A percentile compares a stretch with the other conserved stretches of the same genome.
phyloP scores from a whole-genome alignment of 352 stramenopile genomes.

The Pilasporangium apinafurcum region DNA sequence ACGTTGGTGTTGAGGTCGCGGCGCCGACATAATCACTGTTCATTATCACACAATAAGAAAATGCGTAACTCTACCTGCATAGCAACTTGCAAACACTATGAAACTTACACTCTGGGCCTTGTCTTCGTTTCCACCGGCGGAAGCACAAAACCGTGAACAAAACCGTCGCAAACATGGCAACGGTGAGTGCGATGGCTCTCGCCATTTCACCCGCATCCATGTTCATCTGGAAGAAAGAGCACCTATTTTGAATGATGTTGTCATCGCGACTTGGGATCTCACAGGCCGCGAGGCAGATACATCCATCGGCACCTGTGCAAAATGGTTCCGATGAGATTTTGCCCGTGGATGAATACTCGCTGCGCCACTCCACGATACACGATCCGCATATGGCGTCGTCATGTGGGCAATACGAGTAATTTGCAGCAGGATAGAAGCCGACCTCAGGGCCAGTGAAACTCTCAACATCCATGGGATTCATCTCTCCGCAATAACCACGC shows the following conservation, averaged over 20 bases:
- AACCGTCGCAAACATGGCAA: background rate
- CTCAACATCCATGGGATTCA: no score
- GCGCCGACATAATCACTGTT: no score
- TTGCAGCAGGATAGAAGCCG: constrained; percentile 8
- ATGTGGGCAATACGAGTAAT: constrained; percentile 9
- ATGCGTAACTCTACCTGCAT: no score
- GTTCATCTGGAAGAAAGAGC: constrained; percentile 1
- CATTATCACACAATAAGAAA: no score
- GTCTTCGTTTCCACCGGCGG: no score
- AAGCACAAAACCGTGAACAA: background rate
- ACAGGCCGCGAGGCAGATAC: constrained; percentile 8
- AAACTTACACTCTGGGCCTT: no score
- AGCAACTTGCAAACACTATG: no score
- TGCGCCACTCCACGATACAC: constrained; percentile 4
- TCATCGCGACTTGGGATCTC: constrained; percentile 5
- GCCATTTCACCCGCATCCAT: no score
- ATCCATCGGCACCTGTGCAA: constrained; percentile 1
- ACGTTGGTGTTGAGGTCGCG: no score
- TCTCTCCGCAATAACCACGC: no score
- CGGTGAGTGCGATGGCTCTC: background rate
- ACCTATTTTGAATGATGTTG: constrained; percentile 4
- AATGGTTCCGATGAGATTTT: background rate
- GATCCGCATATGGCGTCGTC: constrained; percentile 1
- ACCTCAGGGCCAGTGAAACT: no score
- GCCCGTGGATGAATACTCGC: constrained; percentile 3